Conservation (phyloP, 208 protist genomes). For the Acanthamoeba castellanii region DNA sequence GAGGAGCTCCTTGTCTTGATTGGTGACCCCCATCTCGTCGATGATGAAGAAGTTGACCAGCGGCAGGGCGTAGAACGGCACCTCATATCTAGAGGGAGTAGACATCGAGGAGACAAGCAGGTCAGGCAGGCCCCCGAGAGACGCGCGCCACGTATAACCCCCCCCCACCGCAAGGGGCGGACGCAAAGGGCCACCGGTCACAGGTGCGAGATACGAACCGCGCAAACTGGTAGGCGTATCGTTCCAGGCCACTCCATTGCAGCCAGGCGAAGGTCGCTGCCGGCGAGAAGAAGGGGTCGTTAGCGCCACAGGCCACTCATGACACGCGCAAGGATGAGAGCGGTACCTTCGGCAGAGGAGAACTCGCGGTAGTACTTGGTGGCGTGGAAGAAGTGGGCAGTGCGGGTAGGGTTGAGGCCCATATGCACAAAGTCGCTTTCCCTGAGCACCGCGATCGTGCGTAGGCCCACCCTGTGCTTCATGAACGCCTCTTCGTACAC, state of each 20-base stretch:
- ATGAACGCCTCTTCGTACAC: not conserved
- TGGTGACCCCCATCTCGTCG: conserved; percentile 76
- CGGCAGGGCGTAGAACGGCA: conserved; percentile 74
- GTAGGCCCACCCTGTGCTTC: conserved; percentile 18
- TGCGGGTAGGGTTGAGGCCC: conserved; percentile 24
- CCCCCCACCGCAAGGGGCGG: too few species aligned
- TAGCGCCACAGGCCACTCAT: not conserved
- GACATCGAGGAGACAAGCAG: not conserved
- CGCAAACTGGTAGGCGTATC: conserved; percentile 73
- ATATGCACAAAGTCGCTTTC: conserved; percentile 59
- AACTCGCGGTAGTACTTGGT: conserved; percentile 72
- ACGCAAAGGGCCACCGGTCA: not conserved
- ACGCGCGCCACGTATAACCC: not conserved
- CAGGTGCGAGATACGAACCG: not conserved
- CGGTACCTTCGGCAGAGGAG: conserved; percentile 71
- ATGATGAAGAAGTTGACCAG: conserved; percentile 80
- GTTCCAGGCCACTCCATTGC: conserved; percentile 28
- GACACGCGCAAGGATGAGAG: not conserved
- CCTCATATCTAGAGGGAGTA: conserved; percentile 19
- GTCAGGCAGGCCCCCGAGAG: not conserved
- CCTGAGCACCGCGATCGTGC: conserved; percentile 1
- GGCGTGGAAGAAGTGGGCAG: conserved; percentile 12
- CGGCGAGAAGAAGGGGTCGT: not conserved
- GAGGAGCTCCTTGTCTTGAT: conserved; percentile 70
- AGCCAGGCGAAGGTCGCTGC: conserved; percentile 70